Evolutionary conservation across 768 basidiomycete species (phyloP).

Genomic region (Russula emetica): DNA sequence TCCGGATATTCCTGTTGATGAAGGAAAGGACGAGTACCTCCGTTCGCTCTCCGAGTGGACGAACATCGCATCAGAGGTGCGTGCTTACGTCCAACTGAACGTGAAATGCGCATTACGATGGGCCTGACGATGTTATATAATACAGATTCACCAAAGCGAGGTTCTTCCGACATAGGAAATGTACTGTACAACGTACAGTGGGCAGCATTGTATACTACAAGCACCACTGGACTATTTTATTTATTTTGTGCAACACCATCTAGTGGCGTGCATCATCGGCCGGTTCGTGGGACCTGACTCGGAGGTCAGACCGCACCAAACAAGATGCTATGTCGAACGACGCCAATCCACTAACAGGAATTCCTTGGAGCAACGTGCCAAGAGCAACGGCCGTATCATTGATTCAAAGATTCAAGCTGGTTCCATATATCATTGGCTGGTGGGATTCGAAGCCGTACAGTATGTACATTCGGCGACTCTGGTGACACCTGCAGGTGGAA

Average conservation of each 20-base stretch:
- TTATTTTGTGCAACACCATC: not conserved
- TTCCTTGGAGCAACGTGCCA: not conserved
- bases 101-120: not conserved
- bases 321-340: not conserved
- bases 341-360: not conserved
- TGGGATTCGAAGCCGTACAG: no score
- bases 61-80: constrained; percentile 56
- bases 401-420: no score
- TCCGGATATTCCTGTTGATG: constrained; percentile 66
- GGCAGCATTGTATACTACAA: not conserved
- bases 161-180: not conserved
- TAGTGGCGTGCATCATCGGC: not conserved
- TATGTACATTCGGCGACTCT: no score
- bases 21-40: constrained; percentile 66
- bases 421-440: no score
- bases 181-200: not conserved
- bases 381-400: no score
- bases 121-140: not conserved
- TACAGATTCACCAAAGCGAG: constrained; percentile 15
- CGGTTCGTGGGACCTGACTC: no score
- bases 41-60: constrained; percentile 71
- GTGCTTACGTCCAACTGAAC: constrained; percentile 35
- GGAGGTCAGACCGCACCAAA: no score
- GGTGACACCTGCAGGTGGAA: no score
- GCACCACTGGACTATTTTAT: not conserved